Conservation (phyloP, 2,329 filamentous ascomycete genomes). For the Stemphylium vesicarium region DNA sequence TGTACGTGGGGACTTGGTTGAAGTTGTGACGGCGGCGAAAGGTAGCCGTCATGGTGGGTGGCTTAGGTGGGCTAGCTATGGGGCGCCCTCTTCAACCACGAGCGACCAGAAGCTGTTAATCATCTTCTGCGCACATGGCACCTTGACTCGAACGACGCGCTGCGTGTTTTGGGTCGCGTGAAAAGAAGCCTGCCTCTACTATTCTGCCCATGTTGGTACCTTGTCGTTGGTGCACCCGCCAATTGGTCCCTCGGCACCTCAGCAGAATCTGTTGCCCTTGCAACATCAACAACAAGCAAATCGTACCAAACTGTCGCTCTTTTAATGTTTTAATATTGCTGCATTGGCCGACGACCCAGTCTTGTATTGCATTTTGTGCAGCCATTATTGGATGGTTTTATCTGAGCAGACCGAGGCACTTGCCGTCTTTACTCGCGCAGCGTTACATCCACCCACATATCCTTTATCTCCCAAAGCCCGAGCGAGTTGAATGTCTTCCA, state of each 20-base stretch:
- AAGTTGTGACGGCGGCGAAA: constrained; percentile 9
- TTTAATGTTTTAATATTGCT: no score
- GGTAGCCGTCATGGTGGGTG: constrained; percentile 13
- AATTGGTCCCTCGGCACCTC: neutral
- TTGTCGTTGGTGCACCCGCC: neutral
- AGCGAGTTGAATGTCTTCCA: constrained; percentile 39
- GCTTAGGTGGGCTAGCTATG: neutral
- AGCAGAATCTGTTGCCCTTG: neutral
- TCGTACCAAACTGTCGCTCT: neutral
- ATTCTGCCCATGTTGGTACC: neutral
- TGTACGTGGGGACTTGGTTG: constrained; percentile 7
- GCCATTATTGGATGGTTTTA: neutral
- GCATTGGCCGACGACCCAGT: neutral
- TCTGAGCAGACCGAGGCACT: neutral
- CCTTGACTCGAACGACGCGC: neutral
- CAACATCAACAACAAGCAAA: constrained; percentile 1
- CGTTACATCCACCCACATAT: constrained; percentile 44
- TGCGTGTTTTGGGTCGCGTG: neutral
- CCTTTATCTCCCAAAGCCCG: constrained; percentile 38
- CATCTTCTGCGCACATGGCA: constrained; percentile 1
- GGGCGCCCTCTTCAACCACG: neutral
- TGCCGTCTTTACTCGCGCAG: constrained; percentile 17
- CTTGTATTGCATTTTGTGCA: neutral
- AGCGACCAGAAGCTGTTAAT: neutral
- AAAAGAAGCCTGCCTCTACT: neutral